Conservation (phyloP, 139 green algal genomes). For the Tetradesmus lagerheimii region DNA sequence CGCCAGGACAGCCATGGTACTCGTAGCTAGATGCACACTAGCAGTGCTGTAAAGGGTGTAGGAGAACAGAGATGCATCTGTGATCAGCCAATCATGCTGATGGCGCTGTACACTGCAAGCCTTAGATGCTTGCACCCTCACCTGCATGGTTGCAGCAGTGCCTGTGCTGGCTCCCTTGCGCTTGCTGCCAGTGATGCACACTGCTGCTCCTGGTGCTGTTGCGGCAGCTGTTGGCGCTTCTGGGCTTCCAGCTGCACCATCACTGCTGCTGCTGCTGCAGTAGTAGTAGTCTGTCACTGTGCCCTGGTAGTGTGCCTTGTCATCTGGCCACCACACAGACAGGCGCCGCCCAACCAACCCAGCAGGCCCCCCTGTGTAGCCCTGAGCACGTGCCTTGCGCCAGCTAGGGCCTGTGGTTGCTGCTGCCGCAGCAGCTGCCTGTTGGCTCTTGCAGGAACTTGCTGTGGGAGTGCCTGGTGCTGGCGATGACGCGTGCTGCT, state of each 20-base stretch:
- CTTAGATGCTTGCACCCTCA: neutral
- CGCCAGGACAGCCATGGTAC: neutral
- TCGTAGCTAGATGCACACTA: too few species aligned
- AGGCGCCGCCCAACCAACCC: neutral
- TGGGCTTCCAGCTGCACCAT: conserved; percentile 4
- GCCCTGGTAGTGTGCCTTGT: neutral
- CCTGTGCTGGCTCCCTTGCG: neutral
- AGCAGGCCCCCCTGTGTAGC: neutral
- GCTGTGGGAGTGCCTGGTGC: neutral
- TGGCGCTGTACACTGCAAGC: too few species aligned
- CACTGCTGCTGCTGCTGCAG: neutral
- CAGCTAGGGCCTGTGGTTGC: neutral
- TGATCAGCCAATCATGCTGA: too few species aligned
- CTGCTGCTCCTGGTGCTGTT: neutral
- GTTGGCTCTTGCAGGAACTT: neutral
- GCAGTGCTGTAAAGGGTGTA: too few species aligned
- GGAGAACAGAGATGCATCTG: too few species aligned
- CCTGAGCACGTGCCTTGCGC: neutral
- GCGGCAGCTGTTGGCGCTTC: neutral
- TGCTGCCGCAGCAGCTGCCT: neutral
- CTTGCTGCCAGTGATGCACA: neutral
- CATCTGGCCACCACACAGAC: neutral
- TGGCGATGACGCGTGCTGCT: neutral
- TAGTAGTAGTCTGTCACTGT: neutral
- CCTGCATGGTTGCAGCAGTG: neutral